Percentiles rank a stretch among this genome's conserved stretches.
Conservation (phyloP, 2,329 filamentous ascomycete genomes). For the Stagonosporopsis vannaccii region DNA sequence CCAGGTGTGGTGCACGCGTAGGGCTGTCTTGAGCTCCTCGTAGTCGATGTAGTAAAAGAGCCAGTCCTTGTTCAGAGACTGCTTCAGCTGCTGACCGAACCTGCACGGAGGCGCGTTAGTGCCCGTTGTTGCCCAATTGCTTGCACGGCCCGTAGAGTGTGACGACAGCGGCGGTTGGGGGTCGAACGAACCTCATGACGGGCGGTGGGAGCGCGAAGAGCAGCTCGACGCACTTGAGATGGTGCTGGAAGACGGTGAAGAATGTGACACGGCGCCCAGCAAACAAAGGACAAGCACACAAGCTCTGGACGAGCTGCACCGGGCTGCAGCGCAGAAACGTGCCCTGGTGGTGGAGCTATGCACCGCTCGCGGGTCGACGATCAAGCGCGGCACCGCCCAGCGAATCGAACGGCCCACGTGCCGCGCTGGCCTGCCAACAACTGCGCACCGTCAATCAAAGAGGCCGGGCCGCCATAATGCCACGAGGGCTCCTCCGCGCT, state of each 20-base stretch:
- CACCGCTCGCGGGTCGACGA: conserved; percentile 8
- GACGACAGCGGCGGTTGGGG: conserved; percentile 12
- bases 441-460: conserved; percentile 4
- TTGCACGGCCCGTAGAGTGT: conserved; percentile 25
- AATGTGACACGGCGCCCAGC: conserved; percentile 19
- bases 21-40: conserved; percentile 85
- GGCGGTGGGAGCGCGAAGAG: conserved; percentile 17
- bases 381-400: conserved; percentile 21
- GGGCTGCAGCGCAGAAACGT: conserved; percentile 19
- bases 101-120: conserved; percentile 51
- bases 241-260: conserved; percentile 12
- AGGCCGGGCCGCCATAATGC: not conserved
- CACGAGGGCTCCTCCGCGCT: too few relatives aligned
- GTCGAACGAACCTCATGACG: conserved; percentile 37
- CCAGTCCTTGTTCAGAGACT: conserved; percentile 95
- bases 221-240: conserved; percentile 13
- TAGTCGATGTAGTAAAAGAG: conserved; percentile 99
- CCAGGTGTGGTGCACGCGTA: conserved; percentile 83
- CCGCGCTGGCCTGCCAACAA: conserved; percentile 11
- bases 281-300: conserved; percentile 5
- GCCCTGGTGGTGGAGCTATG: conserved; percentile 20
- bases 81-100: conserved; percentile 96
- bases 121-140: conserved; percentile 30
- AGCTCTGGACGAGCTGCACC: conserved; percentile 10
- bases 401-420: conserved; percentile 32